Conservation (phyloP, 106 monocot genomes). For the Agapanthus africanus region DNA sequence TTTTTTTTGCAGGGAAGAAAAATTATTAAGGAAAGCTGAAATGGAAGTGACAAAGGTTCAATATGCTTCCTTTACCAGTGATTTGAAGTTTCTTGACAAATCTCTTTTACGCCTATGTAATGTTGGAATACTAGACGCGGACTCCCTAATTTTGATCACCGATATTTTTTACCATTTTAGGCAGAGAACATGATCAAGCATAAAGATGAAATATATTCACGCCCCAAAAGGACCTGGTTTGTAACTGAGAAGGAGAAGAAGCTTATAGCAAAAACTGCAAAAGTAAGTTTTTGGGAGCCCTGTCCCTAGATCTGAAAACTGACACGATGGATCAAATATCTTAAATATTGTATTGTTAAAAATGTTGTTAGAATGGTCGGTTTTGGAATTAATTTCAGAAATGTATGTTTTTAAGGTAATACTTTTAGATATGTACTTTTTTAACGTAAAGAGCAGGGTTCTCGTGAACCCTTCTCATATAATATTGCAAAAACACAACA, state of each 20-base stretch:
- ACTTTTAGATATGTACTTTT: too few species aligned
- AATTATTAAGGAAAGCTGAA: constrained; percentile 73
- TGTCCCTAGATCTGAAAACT: neutral
- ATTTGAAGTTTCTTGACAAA: constrained; percentile 7
- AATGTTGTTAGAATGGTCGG: neutral
- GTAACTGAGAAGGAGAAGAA: constrained; percentile 84
- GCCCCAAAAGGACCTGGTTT: constrained; percentile 91
- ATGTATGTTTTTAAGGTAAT: too few species aligned
- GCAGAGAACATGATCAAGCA: constrained; percentile 91
- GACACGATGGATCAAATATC: neutral
- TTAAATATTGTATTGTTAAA: neutral
- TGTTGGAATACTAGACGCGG: neutral
- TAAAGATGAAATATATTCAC: constrained; percentile 88
- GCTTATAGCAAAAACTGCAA: constrained; percentile 56
- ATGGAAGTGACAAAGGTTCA: constrained; percentile 94
- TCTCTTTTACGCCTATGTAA: neutral
- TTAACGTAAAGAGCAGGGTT: too few species aligned
- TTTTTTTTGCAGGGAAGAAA: constrained; percentile 64
- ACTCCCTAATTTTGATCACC: neutral
- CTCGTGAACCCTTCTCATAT: too few species aligned
- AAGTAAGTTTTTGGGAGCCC: constrained; percentile 30
- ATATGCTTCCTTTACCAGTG: neutral
- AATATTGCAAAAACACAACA: too few species aligned
- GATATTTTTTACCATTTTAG: constrained; percentile 25
- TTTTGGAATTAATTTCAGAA: neutral